These are phyloP conservation scores for Tolypocladium nubicola DNA, from an alignment of 2,329 filamentous ascomycete species.

Conservation along the genomic window DNA sequence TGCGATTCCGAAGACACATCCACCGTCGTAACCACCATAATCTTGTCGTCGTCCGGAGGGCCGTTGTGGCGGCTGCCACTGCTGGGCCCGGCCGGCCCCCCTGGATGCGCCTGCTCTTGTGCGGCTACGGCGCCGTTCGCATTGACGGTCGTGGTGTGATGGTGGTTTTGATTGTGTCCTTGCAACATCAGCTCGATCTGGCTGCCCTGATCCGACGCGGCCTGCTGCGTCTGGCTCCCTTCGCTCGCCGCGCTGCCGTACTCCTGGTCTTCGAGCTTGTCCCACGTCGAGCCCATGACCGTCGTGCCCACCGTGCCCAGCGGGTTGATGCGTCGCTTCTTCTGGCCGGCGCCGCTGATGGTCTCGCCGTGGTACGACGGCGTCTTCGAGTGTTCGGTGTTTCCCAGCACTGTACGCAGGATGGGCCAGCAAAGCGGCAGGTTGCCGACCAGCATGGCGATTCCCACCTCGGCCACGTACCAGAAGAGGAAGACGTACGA, in stretches of 20 bases:
- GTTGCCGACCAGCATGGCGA: slow-evolving; percentile 50
- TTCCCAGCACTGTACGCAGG: slow-evolving; percentile 30
- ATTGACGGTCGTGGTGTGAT: slow-evolving; percentile 7
- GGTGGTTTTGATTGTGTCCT: slow-evolving; percentile 2
- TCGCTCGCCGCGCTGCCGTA: neutral
- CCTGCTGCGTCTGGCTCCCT: neutral
- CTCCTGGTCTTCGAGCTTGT: slow-evolving; percentile 18
- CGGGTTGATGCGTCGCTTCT: slow-evolving; percentile 4
- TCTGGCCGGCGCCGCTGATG: slow-evolving; percentile 6
- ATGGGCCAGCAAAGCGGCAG: slow-evolving; percentile 50
- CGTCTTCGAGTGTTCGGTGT: slow-evolving; percentile 9
- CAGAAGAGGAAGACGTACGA: slow-evolving; percentile 46
- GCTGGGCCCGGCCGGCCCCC: slow-evolving; percentile 1
- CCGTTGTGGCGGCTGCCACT: neutral
- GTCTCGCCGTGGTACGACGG: slow-evolving; percentile 13
- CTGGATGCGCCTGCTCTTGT: slow-evolving; percentile 3
- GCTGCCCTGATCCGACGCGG: slow-evolving; percentile 11
- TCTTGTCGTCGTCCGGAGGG: slow-evolving; percentile 8
- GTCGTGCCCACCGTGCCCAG: slow-evolving; percentile 6
- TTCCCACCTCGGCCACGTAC: slow-evolving; percentile 49
- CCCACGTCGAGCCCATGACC: slow-evolving; percentile 15
- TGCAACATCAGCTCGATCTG: slow-evolving; percentile 18
- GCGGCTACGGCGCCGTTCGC: slow-evolving; percentile 1
- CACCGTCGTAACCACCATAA: slow-evolving; percentile 17
- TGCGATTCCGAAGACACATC: slow-evolving; percentile 10